phyloP scores from a whole-genome alignment of 2,329 filamentous ascomycete genomes.

The Akanthomyces dipterigenus region DNA sequence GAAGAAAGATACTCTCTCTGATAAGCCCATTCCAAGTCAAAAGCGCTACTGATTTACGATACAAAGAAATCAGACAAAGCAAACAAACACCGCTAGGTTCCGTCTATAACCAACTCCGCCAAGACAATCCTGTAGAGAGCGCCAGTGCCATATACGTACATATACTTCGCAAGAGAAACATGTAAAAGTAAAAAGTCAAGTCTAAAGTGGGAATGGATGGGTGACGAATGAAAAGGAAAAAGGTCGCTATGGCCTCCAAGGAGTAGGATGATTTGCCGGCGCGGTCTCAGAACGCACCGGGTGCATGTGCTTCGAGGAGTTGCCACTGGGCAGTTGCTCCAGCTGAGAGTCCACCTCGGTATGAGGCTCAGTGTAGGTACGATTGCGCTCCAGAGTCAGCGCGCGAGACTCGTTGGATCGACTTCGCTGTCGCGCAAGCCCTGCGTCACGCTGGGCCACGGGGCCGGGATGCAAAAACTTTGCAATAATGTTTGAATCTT shows the following conservation, averaged over 20 bases:
- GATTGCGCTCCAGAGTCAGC: conserved; percentile 8
- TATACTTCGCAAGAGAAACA: background rate
- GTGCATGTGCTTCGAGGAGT: conserved; percentile 18
- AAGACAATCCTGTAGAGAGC: background rate
- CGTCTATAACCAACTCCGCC: background rate
- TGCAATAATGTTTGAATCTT: conserved; percentile 36
- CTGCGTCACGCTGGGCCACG: conserved; percentile 25
- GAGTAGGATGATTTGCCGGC: conserved; percentile 18
- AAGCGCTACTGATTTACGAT: background rate
- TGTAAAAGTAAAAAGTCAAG: background rate
- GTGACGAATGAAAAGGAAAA: background rate
- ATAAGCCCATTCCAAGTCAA: background rate
- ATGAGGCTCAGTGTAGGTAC: conserved; percentile 20
- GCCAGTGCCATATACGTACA: background rate
- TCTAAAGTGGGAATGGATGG: background rate
- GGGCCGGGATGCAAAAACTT: conserved; percentile 45
- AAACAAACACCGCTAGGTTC: background rate
- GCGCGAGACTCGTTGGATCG: conserved; percentile 21
- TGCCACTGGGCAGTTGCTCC: conserved; percentile 20
- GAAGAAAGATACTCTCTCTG: background rate
- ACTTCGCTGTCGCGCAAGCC: conserved; percentile 21
- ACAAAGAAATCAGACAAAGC: background rate
- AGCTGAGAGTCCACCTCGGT: conserved; percentile 23
- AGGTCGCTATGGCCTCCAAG: background rate
- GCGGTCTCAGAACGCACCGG: conserved; percentile 22